phyloP scores from a whole-genome alignment of 352 stramenopile genomes.

The Phytophthora macrochlamydospora region DNA sequence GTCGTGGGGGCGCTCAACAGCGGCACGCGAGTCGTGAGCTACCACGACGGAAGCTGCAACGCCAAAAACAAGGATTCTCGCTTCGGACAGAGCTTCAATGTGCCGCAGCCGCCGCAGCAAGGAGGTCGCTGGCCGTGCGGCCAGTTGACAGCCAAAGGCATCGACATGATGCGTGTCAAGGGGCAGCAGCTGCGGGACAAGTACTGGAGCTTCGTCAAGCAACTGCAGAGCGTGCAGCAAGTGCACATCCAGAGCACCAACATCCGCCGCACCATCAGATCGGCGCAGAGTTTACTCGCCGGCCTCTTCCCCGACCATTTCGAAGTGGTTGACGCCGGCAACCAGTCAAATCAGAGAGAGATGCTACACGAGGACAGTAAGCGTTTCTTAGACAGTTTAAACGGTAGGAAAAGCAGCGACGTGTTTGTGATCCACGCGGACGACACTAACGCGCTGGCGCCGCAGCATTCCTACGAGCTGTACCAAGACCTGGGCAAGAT shows the following conservation, averaged over 20 bases:
- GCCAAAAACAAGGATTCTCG: neutral
- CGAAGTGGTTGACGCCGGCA: constrained; percentile 13
- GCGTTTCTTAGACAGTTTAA: constrained; percentile 18
- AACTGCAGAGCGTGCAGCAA: constrained; percentile 34
- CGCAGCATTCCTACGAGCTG: constrained; percentile 71
- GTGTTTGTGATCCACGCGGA: constrained; percentile 56
- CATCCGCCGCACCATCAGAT: constrained; percentile 73
- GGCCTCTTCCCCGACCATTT: constrained; percentile 73
- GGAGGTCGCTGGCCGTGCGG: constrained; percentile 74
- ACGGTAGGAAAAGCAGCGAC: constrained; percentile 10
- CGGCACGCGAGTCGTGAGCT: constrained; percentile 45
- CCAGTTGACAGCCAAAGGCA: constrained; percentile 73
- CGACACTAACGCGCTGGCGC: constrained; percentile 51
- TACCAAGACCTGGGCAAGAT: constrained; percentile 56
- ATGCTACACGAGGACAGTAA: constrained; percentile 13
- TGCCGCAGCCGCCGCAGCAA: constrained; percentile 49
- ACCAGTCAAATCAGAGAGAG: constrained; percentile 12
- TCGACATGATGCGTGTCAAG: constrained; percentile 66
- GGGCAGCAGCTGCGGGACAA: constrained; percentile 44
- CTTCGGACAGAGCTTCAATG: constrained; percentile 7
- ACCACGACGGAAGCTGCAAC: constrained; percentile 11
- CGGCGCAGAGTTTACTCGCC: constrained; percentile 67
- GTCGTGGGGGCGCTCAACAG: constrained; percentile 54
- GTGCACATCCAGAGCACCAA: constrained; percentile 83
- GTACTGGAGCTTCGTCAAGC: constrained; percentile 48